Evolutionary conservation across 331 rosid genomes (phyloP), one percentile per base, ranked within the genome.

Genomic region (Erythrophleum ivorense): DNA sequence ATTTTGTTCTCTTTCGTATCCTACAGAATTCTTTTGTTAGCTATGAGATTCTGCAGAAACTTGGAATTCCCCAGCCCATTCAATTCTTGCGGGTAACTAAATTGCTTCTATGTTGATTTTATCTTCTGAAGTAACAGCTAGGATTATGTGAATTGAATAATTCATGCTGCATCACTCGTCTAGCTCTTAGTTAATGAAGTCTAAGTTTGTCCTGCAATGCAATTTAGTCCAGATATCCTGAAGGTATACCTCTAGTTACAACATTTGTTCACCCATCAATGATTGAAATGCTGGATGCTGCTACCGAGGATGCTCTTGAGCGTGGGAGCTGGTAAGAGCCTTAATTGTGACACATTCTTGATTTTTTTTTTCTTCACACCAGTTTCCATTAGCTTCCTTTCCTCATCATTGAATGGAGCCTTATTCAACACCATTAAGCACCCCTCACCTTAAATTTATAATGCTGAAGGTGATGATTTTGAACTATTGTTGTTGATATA

Each of bases 151-250:
- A 73, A 77, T 72, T 79, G n/a, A 41, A 64, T 81, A 15, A 29
- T 72, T 9, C 78, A 19, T 57, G 75, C 75, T 77, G 38, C 65
- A 53, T 58, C 71, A 64, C 68, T 73, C 76, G 66, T 80, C 60
- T 79, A 62, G 33, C 59, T 73, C 67, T 80, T 80, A 64, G 86
- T 88, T 92, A 78, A 85, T 88, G 82, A 81, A 87, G 76, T 83
- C 84, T 82, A 81, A 86, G 86, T 85, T 83, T 82, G 71, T 85
- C 21, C 41, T 71, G 73, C 67, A 75, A 85, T 84, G 86, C 87
- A 96, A 85, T 96, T 88, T 92, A 96, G 99, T 94, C 97, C 92
- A 96, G 97, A 86, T 94, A 96, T 90, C 97, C 97, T 49, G 97
- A 96, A 82, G 98, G 99, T 69, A 90, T 88, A 76, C 95, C 97